Conservation (phyloP, 768 basidiomycete species). For the Leccinum olivaceopallidum region DNA sequence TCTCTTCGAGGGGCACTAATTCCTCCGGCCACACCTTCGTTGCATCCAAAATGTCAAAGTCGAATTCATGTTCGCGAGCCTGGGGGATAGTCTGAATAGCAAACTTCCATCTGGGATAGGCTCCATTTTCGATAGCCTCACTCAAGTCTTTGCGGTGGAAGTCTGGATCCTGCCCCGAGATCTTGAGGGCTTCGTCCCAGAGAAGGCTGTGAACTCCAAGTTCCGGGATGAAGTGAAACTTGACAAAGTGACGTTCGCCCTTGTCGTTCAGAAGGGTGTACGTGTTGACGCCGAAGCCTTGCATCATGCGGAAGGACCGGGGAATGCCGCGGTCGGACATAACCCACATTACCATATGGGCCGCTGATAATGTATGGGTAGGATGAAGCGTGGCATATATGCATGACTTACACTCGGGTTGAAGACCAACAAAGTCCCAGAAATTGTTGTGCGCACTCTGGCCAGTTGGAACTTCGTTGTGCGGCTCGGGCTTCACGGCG, state of each 20-base stretch:
- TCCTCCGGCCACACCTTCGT: constrained; percentile 89
- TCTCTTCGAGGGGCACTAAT: constrained; percentile 69
- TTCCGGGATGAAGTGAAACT: constrained; percentile 83
- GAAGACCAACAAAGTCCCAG: constrained; percentile 80
- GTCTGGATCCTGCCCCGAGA: constrained; percentile 83
- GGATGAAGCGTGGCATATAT: background rate
- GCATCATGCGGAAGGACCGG: constrained; percentile 86
- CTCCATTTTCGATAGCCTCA: constrained; percentile 76
- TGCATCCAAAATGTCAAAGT: constrained; percentile 85
- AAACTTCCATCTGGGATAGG: constrained; percentile 76
- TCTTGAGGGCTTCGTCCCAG: constrained; percentile 91
- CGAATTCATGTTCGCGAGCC: constrained; percentile 74
- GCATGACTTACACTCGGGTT: constrained; percentile 54
- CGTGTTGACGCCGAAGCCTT: constrained; percentile 87
- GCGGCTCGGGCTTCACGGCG: constrained; percentile 82
- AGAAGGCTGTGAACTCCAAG: constrained; percentile 80
- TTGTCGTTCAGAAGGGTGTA: constrained; percentile 69
- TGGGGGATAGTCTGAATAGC: constrained; percentile 66
- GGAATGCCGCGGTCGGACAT: constrained; percentile 88
- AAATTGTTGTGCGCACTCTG: constrained; percentile 81
- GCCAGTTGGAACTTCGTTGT: constrained; percentile 74
- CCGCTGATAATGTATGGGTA: constrained; percentile 40
- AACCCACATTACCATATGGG: constrained; percentile 81
- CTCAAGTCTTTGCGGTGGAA: constrained; percentile 86
- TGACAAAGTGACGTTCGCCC: constrained; percentile 78